phyloP scores from a whole-genome alignment of 1,139 yeast genomes.

The Yamadazyma kanchanaburiensis region DNA sequence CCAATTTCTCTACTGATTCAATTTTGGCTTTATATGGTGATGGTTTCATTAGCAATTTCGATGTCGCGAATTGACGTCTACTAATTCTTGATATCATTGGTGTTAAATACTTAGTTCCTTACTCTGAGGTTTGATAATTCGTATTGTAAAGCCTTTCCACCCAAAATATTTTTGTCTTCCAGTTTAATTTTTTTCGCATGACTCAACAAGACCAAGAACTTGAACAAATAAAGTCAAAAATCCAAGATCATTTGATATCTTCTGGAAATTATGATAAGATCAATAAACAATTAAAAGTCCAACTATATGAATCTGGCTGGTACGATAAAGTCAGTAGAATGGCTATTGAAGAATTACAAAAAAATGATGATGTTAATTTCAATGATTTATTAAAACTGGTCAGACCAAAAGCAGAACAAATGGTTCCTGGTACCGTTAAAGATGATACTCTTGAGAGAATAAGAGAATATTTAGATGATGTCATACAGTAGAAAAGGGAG shows the following conservation, averaged over 20 bases:
- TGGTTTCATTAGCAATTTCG: slow-evolving; percentile 6
- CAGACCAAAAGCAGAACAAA: slow-evolving; percentile 63
- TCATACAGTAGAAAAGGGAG: slow-evolving; percentile 24
- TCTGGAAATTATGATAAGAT: slow-evolving; percentile 79
- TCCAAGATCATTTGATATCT: slow-evolving; percentile 67
- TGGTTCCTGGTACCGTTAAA: slow-evolving; percentile 68
- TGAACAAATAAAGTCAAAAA: slow-evolving; percentile 56
- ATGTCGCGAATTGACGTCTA: no score
- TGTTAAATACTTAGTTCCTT: no score
- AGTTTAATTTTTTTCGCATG: no score
- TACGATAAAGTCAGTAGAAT: slow-evolving; percentile 65
- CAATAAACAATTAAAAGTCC: slow-evolving; percentile 57
- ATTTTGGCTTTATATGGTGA: slow-evolving; percentile 21
- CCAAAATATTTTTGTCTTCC: no score
- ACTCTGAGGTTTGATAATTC: no score
- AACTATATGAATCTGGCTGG: slow-evolving; percentile 82
- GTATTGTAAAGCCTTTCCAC: no score
- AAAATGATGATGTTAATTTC: slow-evolving; percentile 42
- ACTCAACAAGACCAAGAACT: slow-evolving; percentile 37
- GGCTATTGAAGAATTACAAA: slow-evolving; percentile 41
- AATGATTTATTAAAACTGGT: slow-evolving; percentile 50
- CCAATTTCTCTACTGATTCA: slow-evolving; percentile 25
- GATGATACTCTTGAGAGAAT: slow-evolving; percentile 58
- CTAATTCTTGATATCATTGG: no score
- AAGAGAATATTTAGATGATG: slow-evolving; percentile 57